These are phyloP conservation scores for Eucalyptus paniculata DNA, from an alignment of 345 rosid genomes.

Conservation along the genomic window DNA sequence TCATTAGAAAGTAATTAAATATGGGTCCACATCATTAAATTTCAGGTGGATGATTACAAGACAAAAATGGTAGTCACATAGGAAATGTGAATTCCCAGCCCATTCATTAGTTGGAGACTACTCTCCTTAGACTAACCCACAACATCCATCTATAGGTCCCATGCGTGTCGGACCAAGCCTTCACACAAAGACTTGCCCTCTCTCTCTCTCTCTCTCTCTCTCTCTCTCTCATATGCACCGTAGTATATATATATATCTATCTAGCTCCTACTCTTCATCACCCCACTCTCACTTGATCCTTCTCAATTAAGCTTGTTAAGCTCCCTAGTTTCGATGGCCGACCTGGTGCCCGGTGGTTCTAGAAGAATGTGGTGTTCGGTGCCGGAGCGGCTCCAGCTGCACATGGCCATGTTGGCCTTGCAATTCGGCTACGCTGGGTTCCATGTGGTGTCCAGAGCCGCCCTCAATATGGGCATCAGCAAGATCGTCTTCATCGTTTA, in stretches of 20 bases:
- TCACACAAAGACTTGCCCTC: background rate
- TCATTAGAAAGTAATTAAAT: background rate
- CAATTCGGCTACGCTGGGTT: slow-evolving; percentile 97
- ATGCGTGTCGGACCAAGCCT: background rate
- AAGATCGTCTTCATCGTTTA: slow-evolving; percentile 92
- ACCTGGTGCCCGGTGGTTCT: background rate
- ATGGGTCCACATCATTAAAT: background rate
- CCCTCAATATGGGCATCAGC: slow-evolving; percentile 97
- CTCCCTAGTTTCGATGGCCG: background rate
- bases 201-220: background rate
- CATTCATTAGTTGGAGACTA: background rate
- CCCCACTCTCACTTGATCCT: background rate
- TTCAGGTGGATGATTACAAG: background rate
- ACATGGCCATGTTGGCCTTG: slow-evolving; percentile 90
- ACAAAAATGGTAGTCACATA: background rate
- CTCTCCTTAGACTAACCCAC: background rate
- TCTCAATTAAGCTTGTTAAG: background rate
- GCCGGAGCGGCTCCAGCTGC: slow-evolving; percentile 84
- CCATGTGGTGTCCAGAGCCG: slow-evolving; percentile 95
- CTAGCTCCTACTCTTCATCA: background rate
- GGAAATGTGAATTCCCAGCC: background rate
- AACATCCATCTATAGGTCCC: background rate
- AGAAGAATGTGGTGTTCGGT: slow-evolving; percentile 59
- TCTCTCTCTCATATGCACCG: background rate
- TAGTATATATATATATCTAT: background rate